Evolutionary conservation across 108 stramenopile species (phyloP), one percentile per base, ranked within the genome.

Genomic region (Cyclotella sp.): DNA sequence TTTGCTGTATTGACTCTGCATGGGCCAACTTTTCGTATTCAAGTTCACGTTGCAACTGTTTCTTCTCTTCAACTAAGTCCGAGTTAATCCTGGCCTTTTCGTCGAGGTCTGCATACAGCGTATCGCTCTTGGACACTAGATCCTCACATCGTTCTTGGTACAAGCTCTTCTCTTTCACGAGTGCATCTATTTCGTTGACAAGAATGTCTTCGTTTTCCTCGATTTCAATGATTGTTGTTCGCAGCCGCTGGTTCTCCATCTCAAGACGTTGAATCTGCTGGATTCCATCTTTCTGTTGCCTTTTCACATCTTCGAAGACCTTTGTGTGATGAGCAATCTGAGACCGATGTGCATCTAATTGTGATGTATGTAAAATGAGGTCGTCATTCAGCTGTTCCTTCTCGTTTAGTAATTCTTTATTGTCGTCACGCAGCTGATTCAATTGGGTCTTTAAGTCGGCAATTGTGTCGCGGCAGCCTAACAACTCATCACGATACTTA

Each of bases 161-260:
- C 11, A 66, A 61, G 22, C 66, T 72, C 55, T 76, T 82, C 40
- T 82, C 75, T 61, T 57, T 30, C 7, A 82, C 81, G 9, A 82
- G 58, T 5, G 71, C 72, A 12, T 82, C 81, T 41, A 82, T 82
- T 70, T 82, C 81, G 39, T 71, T 39, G 18, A 76, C 70, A 28
- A 82, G 72, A 26, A 82, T 59, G 41, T 76, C 75, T 39, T 82
- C 71, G 28, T 76, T 76, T 67, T 72, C 65, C 57, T 82, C 81
- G 2, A 82, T 47, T 68, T 82, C 70, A 73, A 64, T 11, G 18
- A 82, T 47, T 9, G 74, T 55, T 15, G 64, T 53, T 22, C 81
- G 75, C 62, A 82, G 70, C 27, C 69, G 39, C 47, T 76, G 71
- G 70, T 84, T 80, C 30, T 84, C 83, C 18, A 84, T 5, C 49